Conservation (phyloP, 2,329 filamentous ascomycete genomes). For the Epichloe bromicola region DNA sequence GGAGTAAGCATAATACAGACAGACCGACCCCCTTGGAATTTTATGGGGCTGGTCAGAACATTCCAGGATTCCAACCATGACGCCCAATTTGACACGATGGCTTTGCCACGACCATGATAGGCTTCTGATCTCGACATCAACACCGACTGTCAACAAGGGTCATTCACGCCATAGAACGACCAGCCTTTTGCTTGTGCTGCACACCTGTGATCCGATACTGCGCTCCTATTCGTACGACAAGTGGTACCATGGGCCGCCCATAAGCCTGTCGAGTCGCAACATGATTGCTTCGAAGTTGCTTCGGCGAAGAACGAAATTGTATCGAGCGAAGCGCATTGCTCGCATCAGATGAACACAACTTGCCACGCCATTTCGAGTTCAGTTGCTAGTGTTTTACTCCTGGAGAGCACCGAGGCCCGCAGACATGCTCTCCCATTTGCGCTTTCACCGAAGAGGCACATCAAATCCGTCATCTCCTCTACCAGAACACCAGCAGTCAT, state of each 20-base stretch:
- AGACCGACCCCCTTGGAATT: neutral
- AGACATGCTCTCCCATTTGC: constrained; percentile 39
- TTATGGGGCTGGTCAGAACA: constrained; percentile 1
- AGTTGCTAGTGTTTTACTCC: neutral
- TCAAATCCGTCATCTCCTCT: constrained; percentile 43
- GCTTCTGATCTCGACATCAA: neutral
- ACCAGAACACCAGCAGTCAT: constrained; percentile 31
- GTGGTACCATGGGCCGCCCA: neutral
- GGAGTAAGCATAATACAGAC: too few relatives aligned
- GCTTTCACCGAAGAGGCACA: constrained; percentile 44
- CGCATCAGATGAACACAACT: neutral
- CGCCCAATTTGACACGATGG: neutral
- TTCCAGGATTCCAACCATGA: neutral
- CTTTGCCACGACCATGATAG: neutral
- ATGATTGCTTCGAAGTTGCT: neutral
- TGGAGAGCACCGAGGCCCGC: neutral
- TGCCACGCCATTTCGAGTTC: neutral
- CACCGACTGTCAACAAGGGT: neutral
- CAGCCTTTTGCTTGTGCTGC: neutral
- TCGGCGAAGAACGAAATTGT: neutral
- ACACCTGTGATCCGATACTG: neutral
- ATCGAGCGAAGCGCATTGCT: neutral
- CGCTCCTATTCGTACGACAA: neutral
- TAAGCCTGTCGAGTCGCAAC: neutral
- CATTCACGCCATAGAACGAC: neutral